These are phyloP conservation scores for Scedosporium minutisporum DNA, from an alignment of 2,329 filamentous ascomycete species.

Conservation along the genomic window DNA sequence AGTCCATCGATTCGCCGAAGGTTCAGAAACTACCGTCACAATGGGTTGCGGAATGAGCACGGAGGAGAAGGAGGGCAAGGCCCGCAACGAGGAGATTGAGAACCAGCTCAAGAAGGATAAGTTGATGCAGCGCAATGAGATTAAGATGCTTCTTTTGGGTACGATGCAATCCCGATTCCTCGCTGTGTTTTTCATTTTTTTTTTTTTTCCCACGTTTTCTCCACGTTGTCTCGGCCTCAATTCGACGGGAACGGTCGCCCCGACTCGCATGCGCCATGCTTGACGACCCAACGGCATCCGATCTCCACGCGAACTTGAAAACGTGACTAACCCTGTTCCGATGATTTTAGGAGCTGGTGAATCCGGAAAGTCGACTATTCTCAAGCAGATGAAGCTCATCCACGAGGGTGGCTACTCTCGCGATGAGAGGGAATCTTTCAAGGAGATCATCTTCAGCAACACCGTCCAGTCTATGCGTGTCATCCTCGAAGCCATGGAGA, in stretches of 20 bases:
- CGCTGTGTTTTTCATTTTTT: not conserved
- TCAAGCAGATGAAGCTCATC: constrained; percentile 99
- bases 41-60: constrained; percentile 99
- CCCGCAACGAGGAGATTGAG: constrained; percentile 99
- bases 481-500: constrained; percentile 61
- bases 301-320: too few species aligned
- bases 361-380: constrained; percentile 81
- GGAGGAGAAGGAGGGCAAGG: constrained; percentile 99
- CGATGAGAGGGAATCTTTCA: constrained; percentile 65
- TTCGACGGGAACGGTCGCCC: not conserved
- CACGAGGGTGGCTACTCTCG: constrained; percentile 98
- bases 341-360: constrained; percentile 76
- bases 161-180: constrained; percentile 18
- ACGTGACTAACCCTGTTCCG: not conserved
- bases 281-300: too few species aligned
- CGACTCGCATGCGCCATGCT: too few species aligned
- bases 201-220: not conserved
- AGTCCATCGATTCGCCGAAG: not conserved
- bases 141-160: constrained; percentile 99
- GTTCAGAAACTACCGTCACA: constrained; percentile 38
- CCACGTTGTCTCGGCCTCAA: not conserved
- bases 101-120: constrained; percentile 98
- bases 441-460: constrained; percentile 64
- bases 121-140: constrained; percentile 98
- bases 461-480: constrained; percentile 62